Evolutionary conservation across 768 basidiomycete genomes (phyloP), one percentile per base, ranked within the genome.

Genomic region (Galerina marginata): DNA sequence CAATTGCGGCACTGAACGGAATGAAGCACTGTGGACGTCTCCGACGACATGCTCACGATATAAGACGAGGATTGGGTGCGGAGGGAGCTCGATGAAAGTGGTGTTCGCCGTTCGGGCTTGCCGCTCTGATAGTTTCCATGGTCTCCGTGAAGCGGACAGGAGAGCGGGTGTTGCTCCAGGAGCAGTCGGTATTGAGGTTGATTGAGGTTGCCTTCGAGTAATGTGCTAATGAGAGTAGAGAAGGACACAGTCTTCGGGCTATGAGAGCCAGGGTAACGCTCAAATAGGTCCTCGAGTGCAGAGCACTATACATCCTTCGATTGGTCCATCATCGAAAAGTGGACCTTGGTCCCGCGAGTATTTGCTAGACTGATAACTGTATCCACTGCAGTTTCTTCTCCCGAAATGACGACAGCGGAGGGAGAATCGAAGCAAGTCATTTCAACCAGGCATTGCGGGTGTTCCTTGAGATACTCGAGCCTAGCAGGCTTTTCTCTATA

Each of bases 391-490:
- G 37, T 29, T 26, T 64, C 61, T 6, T 63, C 58, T 0, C 81
- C 81, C 3, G 81, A 67, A 25, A 83, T 54, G 0, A 77, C 70
- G 20, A 82, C 67, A 7, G 80, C 75, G 6, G 70, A 60, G 2
- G 71, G 70, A 6, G 75, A 59, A 56, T 83, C 82, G 69, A 72
- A 78, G 60, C 79, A 80, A 0, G 72, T 79, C 25, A 83, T 66
- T n/a, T 79, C 77, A 26, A 81, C 61, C n/a, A 68, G 52, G 25
- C 58, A 67, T 7, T 56, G 46, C 42, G 15, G 44, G 23, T 57
- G 52, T 29, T 26, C 47, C 50, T 52, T 44, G 23, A 53, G 62
- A 38, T 33, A 66, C 44, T 16, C 48, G 37, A n/a, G n/a, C n/a
- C n/a, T n/a, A 6, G 54, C 56, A 58, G 77, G 23, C 79, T 59